Base-by-base conservation (phyloP, 805 yeast genomes). In the Gaillardinia entomophila region DNA sequence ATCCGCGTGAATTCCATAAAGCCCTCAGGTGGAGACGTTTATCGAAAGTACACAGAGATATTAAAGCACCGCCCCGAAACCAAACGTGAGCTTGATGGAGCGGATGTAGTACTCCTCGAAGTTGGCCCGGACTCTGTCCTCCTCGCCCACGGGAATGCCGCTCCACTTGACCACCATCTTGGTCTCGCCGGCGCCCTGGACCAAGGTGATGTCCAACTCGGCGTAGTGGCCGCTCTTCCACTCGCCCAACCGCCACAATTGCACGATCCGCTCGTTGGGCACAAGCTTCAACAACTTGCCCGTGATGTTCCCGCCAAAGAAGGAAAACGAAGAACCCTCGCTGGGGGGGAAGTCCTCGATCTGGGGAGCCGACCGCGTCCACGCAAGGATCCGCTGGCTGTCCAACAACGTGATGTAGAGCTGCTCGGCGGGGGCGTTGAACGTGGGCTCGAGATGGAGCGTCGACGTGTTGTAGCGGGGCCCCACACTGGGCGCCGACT, bases 91-190 rank as follows among this genome's bases (percentile, higher is more conserved):
- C 64, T 88, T 92, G 51, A 92, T 90, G 5, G 95, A 76, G 60
- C 82, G 80, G 32, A 92, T 79, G 55, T 92, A 92, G 60, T 88
- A 85, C 40, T 85, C 87, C 48, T 87, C 86, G 52, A 92, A 90
- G 58, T 90, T 92, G 26, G 69, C 74, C 50, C 79, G 76, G 25
- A 85, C 96, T 48, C 82, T 61, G 48, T 94, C 92, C 52, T 92
- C 97, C 55, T 92, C 94, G 11, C 97, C 99, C 25, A 90, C 70
- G 12, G 99, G 99, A 31, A 92, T 82, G 12, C 97, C 97, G 12
- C 76, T 67, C 76, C 90, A 87, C 27, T 71, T 66, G 13, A 88
- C 87, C 38, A 77, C 77, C 63, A 89, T 67, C 37, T 73, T 77
- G 3, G 98, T 92, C 48, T 88, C 97, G 27, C 83, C 74, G n/a